A percentile compares a stretch with the other conserved stretches of the same genome.
Conservation (phyloP, 352 stramenopile genomes). For the Thraustochytrium sp. region DNA sequence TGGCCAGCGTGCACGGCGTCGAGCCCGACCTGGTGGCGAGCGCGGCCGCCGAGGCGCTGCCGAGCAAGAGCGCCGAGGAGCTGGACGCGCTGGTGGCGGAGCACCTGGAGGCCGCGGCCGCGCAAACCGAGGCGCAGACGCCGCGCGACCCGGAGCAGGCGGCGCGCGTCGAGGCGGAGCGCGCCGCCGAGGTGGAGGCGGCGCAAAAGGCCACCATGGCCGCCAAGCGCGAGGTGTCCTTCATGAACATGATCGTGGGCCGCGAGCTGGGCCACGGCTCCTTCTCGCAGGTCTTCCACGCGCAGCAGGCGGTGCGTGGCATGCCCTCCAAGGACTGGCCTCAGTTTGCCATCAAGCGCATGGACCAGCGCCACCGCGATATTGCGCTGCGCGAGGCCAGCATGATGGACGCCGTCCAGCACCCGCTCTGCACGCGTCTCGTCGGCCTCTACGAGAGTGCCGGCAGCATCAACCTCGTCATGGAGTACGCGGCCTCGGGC, state of each 20-base stretch:
- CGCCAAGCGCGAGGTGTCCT: conserved; percentile 54
- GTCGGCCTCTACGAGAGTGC: conserved; percentile 70
- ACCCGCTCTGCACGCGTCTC: conserved; percentile 69
- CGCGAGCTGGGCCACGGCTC: conserved; percentile 59
- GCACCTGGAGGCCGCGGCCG: neutral
- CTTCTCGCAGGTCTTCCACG: conserved; percentile 65
- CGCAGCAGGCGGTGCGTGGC: conserved; percentile 62
- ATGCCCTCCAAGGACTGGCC: conserved; percentile 63
- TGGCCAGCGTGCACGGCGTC: neutral
- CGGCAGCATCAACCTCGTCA: conserved; percentile 69
- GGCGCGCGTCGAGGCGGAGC: neutral
- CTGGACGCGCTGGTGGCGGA: neutral
- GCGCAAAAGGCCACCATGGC: neutral
- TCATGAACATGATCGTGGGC: conserved; percentile 72
- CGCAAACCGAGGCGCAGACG: neutral
- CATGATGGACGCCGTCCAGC: conserved; percentile 61
- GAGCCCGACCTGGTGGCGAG: neutral
- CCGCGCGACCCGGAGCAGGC: no score
- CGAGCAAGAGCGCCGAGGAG: neutral
- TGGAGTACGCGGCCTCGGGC: conserved; percentile 70
- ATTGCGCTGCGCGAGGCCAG: conserved; percentile 66
- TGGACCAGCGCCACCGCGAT: conserved; percentile 56
- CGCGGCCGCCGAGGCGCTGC: neutral
- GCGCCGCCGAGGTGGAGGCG: neutral
- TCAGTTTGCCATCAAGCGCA: conserved; percentile 70